Evolutionary conservation across 2,329 filamentous ascomycete genomes (phyloP).

Genomic region (Neurospora sp.): DNA sequence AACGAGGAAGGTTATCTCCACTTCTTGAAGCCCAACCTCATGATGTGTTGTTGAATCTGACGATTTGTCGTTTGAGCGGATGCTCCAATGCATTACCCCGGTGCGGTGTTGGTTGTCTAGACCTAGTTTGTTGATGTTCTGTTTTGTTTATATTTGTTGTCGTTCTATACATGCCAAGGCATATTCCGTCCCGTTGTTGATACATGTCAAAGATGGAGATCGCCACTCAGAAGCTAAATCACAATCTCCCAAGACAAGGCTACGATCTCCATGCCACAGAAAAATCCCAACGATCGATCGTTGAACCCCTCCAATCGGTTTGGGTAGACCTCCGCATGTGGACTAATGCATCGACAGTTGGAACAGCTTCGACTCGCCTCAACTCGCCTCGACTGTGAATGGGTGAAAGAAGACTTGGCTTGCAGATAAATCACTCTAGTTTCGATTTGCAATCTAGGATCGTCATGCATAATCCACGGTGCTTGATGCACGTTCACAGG

Average conservation of each 20-base stretch:
- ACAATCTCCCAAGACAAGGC: not conserved
- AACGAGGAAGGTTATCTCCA: not conserved
- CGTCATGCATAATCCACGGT: not conserved
- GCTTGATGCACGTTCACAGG: not conserved
- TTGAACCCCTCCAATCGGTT: not conserved
- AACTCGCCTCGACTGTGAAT: not conserved
- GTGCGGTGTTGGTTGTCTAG: not conserved
- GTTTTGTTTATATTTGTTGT: not conserved
- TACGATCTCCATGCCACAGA: not conserved
- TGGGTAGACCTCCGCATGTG: not conserved
- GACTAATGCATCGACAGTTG: not conserved
- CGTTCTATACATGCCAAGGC: not conserved
- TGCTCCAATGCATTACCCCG: not conserved
- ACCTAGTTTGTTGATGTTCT: not conserved
- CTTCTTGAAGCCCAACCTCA: not conserved
- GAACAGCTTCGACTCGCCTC: not conserved
- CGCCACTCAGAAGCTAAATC: not conserved
- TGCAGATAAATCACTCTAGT: not conserved
- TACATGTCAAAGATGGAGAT: not conserved
- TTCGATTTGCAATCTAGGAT: not conserved
- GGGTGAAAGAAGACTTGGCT: not conserved
- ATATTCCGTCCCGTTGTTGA: not conserved
- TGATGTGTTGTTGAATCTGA: not conserved
- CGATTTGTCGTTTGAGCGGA: not conserved
- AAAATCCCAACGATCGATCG: not conserved